These are phyloP conservation scores for Kazachstania viticola DNA, from an alignment of 805 yeast genomes.

Conservation along the genomic window DNA sequence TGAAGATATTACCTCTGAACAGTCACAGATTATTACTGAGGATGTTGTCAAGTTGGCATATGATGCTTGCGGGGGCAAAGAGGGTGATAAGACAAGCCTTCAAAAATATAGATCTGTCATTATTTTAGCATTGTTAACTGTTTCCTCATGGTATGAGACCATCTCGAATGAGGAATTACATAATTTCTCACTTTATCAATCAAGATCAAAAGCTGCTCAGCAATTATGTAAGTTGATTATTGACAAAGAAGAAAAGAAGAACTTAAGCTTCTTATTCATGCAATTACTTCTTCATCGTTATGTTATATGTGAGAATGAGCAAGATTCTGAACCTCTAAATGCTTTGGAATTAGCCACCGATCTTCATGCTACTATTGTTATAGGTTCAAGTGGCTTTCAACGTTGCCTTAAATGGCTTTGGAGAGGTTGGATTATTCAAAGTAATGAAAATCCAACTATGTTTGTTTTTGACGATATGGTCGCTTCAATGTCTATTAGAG, in stretches of 20 bases:
- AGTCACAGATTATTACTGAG: conserved; percentile 47
- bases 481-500: conserved; percentile 38
- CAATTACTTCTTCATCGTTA: conserved; percentile 71
- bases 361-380: conserved; percentile 65
- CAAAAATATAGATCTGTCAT: conserved; percentile 56
- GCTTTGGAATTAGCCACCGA: conserved; percentile 82
- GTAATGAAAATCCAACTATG: conserved; percentile 53
- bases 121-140: conserved; percentile 60
- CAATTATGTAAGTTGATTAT: conserved; percentile 58
- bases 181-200: conserved; percentile 50
- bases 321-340: conserved; percentile 52
- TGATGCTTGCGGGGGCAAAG: conserved; percentile 73
- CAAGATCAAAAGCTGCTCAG: conserved; percentile 63
- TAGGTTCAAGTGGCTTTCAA: conserved; percentile 74
- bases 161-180: conserved; percentile 49
- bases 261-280: conserved; percentile 40
- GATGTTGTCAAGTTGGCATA: conserved; percentile 49
- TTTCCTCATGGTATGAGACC: conserved; percentile 67
- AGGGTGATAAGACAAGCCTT: conserved; percentile 40
- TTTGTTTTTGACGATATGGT: conserved; percentile 55
- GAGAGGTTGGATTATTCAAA: conserved; percentile 87
- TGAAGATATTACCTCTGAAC: conserved; percentile 38
- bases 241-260: conserved; percentile 45
- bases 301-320: conserved; percentile 49
- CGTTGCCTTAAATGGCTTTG: conserved; percentile 82